phyloP scores from a whole-genome alignment of 2,329 filamentous ascomycete species.

The Tympanopsis confertula region DNA sequence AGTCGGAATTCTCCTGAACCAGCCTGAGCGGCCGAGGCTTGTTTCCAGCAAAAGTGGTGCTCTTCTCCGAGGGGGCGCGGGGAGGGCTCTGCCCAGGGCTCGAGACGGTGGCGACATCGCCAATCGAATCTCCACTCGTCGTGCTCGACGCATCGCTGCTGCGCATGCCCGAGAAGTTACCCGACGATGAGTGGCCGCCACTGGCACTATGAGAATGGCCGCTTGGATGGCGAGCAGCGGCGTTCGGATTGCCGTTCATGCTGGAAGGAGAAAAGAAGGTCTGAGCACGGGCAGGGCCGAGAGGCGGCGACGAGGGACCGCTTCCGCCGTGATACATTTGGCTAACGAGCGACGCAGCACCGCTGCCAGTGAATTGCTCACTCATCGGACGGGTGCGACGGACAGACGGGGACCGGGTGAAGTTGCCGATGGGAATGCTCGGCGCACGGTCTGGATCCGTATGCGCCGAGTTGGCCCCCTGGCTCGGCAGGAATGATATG shows the following conservation, averaged over 20 bases:
- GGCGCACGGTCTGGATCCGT: slow-evolving; percentile 65
- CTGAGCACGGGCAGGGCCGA: slow-evolving; percentile 45
- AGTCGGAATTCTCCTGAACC: slow-evolving; percentile 64
- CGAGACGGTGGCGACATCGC: slow-evolving; percentile 44
- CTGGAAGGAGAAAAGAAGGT: slow-evolving; percentile 48
- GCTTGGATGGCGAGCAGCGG: slow-evolving; percentile 37
- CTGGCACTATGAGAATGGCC: slow-evolving; percentile 31
- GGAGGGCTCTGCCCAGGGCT: slow-evolving; percentile 37
- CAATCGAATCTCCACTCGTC: slow-evolving; percentile 57
- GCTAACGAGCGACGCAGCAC: slow-evolving; percentile 63
- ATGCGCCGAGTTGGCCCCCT: slow-evolving; percentile 24
- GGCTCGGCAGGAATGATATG: slow-evolving; percentile 43
- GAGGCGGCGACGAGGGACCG: slow-evolving; percentile 46
- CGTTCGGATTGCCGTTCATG: slow-evolving; percentile 37
- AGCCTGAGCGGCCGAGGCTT: slow-evolving; percentile 81
- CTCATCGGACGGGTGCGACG: slow-evolving; percentile 46
- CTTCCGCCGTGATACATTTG: slow-evolving; percentile 79
- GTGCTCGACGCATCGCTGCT: slow-evolving; percentile 44
- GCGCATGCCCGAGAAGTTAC: slow-evolving; percentile 63
- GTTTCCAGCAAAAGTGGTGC: slow-evolving; percentile 49
- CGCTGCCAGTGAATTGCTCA: slow-evolving; percentile 43
- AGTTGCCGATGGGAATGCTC: slow-evolving; percentile 58
- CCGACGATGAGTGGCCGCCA: slow-evolving; percentile 27
- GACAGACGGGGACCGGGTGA: slow-evolving; percentile 39
- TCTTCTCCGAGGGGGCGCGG: slow-evolving; percentile 36